Evolutionary conservation across 169 alveolate species (phyloP), one percentile per base, ranked within the genome.

Genomic region (Besnoitia besnoiti): DNA sequence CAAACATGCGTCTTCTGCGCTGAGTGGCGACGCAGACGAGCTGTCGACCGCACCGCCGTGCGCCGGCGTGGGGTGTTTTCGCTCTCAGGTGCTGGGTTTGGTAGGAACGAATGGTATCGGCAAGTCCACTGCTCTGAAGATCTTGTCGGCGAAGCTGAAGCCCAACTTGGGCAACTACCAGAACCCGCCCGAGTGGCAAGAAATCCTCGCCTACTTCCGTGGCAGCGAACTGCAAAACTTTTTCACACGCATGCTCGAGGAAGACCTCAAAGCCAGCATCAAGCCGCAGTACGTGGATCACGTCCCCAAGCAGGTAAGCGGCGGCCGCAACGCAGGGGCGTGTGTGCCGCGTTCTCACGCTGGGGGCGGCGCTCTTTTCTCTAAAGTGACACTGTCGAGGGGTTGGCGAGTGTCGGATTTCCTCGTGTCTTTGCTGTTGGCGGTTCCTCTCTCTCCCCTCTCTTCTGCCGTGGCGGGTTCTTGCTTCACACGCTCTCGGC

Each of bases 241-340:
- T 96, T 99, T 99, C 96, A 97, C 98, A 73, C 98, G 98, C 94
- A 96, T 99, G 94, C 98, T 98, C 62, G 99, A 98, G 92, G 99
- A 99, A 42, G 97, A 98, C 90, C 96, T 99, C 59, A 98, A 97
- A 80, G 98, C 99, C n/a, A 97, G 98, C 85, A 98, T 98, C 89
- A 99, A 99, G 94, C 99, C 99, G 30, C 99, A 99, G 95, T 98
- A 99, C 92, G 99, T 99, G 3, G 99, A 99, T 95, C 96, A 97
- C 90, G 98, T 99, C 51, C 98, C 99, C 55, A 97, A 98, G 93
- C 98, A 97, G 94, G 98, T 97, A 33, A 42, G 87, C 44, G 33
- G 30, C 67, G n/a, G n/a, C n/a, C n/a, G n/a, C n/a, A n/a, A n/a
- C n/a, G n/a, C n/a, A n/a, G n/a, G n/a, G n/a, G n/a, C n/a, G n/a